Conservation (phyloP, 208 protist genomes). For the Naegleria gruberi region DNA sequence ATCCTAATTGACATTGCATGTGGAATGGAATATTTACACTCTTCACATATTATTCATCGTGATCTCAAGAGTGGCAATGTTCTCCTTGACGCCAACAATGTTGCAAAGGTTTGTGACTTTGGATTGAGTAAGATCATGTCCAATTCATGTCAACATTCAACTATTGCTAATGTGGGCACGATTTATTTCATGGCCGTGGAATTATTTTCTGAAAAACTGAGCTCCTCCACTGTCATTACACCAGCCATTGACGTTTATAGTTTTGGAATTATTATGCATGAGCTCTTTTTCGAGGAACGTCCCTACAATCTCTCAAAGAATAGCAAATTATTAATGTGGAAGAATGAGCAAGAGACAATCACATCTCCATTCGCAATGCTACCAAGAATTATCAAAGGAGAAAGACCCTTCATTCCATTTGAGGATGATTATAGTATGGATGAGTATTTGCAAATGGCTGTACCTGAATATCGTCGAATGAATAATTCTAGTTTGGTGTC, state of each 20-base stretch:
- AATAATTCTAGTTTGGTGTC: not conserved
- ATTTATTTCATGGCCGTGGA: not conserved
- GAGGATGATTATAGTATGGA: not conserved
- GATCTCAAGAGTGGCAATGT: not conserved
- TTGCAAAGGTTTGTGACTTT: conserved; percentile 7
- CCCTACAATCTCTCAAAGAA: not conserved
- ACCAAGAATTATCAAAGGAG: not conserved
- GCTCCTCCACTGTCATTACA: not conserved
- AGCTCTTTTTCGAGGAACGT: not conserved
- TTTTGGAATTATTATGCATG: not conserved
- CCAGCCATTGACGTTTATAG: not conserved
- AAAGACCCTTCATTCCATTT: not conserved
- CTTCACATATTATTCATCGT: not conserved
- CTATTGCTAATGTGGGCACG: not conserved
- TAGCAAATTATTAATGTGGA: not conserved
- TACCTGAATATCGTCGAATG: not conserved
- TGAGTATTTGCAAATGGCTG: not conserved
- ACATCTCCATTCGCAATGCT: not conserved
- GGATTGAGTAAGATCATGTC: not conserved
- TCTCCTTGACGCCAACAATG: not conserved
- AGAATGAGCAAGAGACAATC: not conserved
- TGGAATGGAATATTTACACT: conserved; percentile 5
- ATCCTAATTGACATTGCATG: not conserved
- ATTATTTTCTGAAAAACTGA: not conserved
- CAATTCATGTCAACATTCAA: not conserved